A percentile compares a stretch with the other conserved stretches of the same genome.
Conservation (phyloP, 148 eudicot species). For the Amaranthus hypochondriacus region DNA sequence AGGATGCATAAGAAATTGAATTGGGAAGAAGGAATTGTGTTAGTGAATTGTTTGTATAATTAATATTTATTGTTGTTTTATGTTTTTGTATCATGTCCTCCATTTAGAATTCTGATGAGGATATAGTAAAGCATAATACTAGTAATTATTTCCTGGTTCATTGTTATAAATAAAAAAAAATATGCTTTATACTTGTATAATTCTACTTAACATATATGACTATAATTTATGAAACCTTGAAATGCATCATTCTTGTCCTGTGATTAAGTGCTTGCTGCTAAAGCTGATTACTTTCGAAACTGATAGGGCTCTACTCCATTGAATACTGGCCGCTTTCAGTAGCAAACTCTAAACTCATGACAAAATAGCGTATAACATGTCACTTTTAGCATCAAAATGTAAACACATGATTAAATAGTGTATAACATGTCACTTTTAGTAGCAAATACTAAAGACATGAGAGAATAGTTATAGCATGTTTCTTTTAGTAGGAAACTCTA, state of each 20-base stretch:
- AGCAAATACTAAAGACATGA: no score
- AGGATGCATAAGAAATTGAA: not conserved
- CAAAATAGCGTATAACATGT: no score
- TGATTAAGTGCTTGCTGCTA: not conserved
- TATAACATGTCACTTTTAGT: no score
- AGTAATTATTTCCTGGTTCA: not conserved
- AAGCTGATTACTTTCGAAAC: not conserved
- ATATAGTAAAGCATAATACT: not conserved
- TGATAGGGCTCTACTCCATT: not conserved
- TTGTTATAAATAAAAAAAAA: not conserved
- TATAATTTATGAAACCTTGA: not conserved
- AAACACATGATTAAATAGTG: no score
- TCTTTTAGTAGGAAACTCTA: no score
- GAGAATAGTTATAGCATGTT: no score
- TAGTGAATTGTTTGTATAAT: not conserved
- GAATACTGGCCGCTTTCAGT: no score
- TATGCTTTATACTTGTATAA: constrained; percentile 4
- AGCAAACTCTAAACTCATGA: no score
- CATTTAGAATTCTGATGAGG: not conserved
- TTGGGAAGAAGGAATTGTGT: not conserved
- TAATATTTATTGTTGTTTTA: not conserved
- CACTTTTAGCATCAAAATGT: no score
- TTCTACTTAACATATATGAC: not conserved
- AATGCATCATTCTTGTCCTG: not conserved
- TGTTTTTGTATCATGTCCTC: constrained; percentile 1